Percentiles rank a stretch among this genome's conserved stretches.
These are phyloP conservation scores for Phialocephala subalpina DNA, from an alignment of 2,329 filamentous ascomycete species.

Conservation along the genomic window DNA sequence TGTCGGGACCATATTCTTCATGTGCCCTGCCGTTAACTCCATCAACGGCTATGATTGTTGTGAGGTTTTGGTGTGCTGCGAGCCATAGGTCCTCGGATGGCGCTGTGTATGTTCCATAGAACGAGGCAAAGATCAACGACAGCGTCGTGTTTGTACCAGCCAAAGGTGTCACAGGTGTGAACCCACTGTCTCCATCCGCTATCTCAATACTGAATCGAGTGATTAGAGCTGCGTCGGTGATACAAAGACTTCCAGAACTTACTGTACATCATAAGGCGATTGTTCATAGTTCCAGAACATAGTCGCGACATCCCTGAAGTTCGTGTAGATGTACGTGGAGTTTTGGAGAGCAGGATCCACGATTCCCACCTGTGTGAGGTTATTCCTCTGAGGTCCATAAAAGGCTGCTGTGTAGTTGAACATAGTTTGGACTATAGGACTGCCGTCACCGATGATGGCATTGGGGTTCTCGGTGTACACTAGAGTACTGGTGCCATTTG, in stretches of 20 bases:
- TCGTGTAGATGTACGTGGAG: not conserved
- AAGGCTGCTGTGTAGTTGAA: conserved; percentile 2
- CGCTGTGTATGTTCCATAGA: not conserved
- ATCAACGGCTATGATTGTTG: not conserved
- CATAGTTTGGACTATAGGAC: no score
- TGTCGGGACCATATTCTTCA: not conserved
- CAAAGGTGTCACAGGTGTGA: not conserved
- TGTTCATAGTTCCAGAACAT: not conserved
- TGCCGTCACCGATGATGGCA: no score
- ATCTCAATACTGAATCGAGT: not conserved
- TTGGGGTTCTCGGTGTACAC: not conserved
- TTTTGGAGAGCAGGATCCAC: not conserved
- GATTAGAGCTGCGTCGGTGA: no score
- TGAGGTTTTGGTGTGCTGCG: not conserved
- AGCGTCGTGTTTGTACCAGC: not conserved
- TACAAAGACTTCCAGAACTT: no score
- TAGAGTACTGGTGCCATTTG: not conserved
- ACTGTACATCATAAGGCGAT: not conserved
- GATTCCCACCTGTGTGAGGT: not conserved
- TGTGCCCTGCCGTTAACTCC: not conserved
- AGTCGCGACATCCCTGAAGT: not conserved
- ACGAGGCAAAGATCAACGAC: not conserved
- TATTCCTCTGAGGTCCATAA: not conserved
- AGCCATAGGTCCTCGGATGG: not conserved
- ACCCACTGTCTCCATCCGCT: not conserved